These are phyloP conservation scores for Eleusine indica DNA, from an alignment of 176 grass and related monocot species.

Conservation along the genomic window DNA sequence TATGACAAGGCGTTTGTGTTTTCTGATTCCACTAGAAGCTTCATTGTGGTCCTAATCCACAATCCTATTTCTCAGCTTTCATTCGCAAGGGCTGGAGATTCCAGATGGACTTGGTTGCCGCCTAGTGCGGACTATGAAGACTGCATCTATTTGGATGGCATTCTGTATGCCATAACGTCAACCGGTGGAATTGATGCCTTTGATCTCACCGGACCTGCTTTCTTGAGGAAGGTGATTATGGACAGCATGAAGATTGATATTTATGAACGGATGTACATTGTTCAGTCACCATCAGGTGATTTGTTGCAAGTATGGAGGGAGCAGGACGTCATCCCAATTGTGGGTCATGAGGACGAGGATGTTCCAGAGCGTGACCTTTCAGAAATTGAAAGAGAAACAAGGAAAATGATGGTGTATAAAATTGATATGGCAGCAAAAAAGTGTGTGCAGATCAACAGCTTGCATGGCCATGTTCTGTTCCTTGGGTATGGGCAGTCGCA, in stretches of 20 bases:
- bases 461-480: neutral
- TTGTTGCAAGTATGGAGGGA: neutral
- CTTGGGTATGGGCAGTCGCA: neutral
- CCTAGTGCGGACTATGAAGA: neutral
- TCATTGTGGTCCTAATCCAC: constrained; percentile 14
- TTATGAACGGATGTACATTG: neutral
- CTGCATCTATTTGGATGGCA: neutral
- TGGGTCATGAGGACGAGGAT: too few relatives aligned
- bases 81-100: neutral
- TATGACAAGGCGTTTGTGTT: neutral
- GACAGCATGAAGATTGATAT: neutral
- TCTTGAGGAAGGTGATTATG: neutral
- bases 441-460: neutral
- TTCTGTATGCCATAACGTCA: neutral
- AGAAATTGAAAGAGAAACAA: neutral
- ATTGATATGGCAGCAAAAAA: neutral
- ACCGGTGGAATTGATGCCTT: neutral
- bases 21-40: neutral
- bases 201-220: neutral
- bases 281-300: neutral
- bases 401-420: too few relatives aligned
- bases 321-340: too few relatives aligned
- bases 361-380: neutral
- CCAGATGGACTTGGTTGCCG: neutral
- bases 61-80: neutral